phyloP scores from a whole-genome alignment of 1,139 yeast genomes.

The Fermentozyma sake region DNA sequence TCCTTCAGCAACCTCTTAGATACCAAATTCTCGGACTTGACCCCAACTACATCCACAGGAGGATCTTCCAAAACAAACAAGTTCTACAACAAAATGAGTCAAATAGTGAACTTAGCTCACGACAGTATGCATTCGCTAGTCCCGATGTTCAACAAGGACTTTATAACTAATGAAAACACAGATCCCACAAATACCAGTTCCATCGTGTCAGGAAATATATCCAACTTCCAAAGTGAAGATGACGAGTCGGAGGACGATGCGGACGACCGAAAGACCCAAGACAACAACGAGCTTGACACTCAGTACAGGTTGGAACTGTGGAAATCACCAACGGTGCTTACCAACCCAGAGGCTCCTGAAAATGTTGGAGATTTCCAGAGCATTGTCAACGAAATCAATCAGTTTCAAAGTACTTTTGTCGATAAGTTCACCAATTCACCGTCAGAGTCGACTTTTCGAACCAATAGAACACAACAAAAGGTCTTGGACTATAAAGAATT shows the following conservation, averaged over 20 bases:
- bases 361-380: constrained; percentile 11
- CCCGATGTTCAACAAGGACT: constrained; percentile 7
- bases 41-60: constrained; percentile 1
- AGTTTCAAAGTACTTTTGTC: constrained; percentile 29
- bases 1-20: constrained; percentile 15
- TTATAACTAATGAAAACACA: neutral
- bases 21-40: neutral
- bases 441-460: constrained; percentile 6
- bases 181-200: constrained; percentile 1
- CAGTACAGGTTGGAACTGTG: constrained; percentile 5
- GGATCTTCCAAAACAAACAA: constrained; percentile 2
- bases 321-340: neutral
- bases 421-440: constrained; percentile 13
- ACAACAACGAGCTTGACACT: constrained; percentile 1
- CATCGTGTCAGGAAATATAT: constrained; percentile 6
- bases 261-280: neutral
- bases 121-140: constrained; percentile 17
- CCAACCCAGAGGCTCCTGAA: neutral
- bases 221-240: constrained; percentile 23
- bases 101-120: constrained; percentile 13
- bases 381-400: constrained; percentile 28
- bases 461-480: constrained; percentile 33
- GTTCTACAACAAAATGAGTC: constrained; percentile 3
- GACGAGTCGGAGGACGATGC: constrained; percentile 11
- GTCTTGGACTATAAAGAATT: constrained; percentile 33